Percentiles rank a stretch among this genome's conserved stretches.
Conservation (phyloP, 2,329 filamentous ascomycete species). For the Botrytis squamosa region DNA sequence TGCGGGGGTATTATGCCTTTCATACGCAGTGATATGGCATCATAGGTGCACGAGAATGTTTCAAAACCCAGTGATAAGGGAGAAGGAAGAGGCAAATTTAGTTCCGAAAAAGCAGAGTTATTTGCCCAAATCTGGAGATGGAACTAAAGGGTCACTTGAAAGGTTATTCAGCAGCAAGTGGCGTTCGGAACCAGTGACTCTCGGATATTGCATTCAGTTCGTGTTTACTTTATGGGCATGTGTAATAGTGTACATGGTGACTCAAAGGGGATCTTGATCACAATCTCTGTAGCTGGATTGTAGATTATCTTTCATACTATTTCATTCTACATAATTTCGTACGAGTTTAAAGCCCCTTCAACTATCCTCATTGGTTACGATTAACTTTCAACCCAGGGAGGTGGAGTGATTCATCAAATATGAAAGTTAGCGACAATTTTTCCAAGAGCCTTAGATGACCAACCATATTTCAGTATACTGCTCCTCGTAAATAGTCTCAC, state of each 20-base stretch:
- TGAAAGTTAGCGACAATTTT: neutral
- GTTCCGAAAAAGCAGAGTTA: neutral
- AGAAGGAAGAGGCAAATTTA: neutral
- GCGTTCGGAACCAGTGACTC: neutral
- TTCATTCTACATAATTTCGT: neutral
- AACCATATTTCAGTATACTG: neutral
- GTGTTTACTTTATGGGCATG: accelerated
- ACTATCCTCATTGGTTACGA: neutral
- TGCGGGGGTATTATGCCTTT: neutral
- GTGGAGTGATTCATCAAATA: neutral
- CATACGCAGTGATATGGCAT: neutral
- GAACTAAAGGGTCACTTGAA: neutral
- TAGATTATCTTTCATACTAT: neutral
- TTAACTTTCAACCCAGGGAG: neutral
- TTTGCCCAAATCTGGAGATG: neutral
- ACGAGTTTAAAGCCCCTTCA: neutral
- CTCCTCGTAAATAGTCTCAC: neutral
- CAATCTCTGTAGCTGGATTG: neutral
- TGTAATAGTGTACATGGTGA: neutral
- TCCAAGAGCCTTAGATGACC: neutral
- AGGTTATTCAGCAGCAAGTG: neutral
- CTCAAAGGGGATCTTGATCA: neutral
- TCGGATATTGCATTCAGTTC: neutral
- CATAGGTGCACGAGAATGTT: accelerated
- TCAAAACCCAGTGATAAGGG: neutral